Evolutionary conservation across 352 stramenopile species (phyloP), one percentile per base, ranked within the genome.

Genomic region (Pythium biforme): DNA sequence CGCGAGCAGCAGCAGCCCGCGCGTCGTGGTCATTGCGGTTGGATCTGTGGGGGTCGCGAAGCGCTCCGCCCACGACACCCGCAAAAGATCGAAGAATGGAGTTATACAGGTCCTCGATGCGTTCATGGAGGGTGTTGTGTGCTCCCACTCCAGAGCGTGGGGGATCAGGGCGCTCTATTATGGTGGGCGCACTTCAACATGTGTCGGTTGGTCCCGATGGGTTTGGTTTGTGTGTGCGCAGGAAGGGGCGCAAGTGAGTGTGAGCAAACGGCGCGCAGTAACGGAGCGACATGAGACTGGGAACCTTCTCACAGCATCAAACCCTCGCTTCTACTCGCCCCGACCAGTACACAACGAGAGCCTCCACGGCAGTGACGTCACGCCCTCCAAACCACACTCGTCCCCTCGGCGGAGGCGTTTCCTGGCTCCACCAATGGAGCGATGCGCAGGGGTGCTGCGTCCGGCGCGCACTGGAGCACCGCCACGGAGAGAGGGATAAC

Each of bases 1-100:
- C 5, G 37, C 37, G 2, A 20, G 14, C 37, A 43, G 37, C 17
- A n/a, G 17, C 37, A 10, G 17, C 37, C 2, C 34, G 15, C 31
- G 48, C 22, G 20, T 60, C 3, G 20, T 20, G 7, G 19, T 34
- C 31, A 10, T 15, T 37, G 31, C 14, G 8, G 31, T 37, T 5
- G 31, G 31, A 37, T 37, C 31, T 11, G 14, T 37, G n/a, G 14
- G 43, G n/a, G n/a, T 22, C 54, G 14, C 22, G 29, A 26, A 56
- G 23, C 29, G 46, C 46, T 39, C 15, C 47, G 14, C 33, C 3
- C 17, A 17, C 25, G 14, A 25, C 19, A 14, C 14, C 23, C 22
- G 17, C 48, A 64, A 69, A 69, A 69, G 62, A 69, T 69, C 62
- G 62, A 69, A 69, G 25, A n/a, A 50, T 33, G 12, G 8, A 22